Percentiles rank a stretch among this genome's conserved stretches.
These are phyloP conservation scores for Fraxinus xanthoxyloides DNA, from an alignment of 305 asterid genomes.

Conservation along the genomic window DNA sequence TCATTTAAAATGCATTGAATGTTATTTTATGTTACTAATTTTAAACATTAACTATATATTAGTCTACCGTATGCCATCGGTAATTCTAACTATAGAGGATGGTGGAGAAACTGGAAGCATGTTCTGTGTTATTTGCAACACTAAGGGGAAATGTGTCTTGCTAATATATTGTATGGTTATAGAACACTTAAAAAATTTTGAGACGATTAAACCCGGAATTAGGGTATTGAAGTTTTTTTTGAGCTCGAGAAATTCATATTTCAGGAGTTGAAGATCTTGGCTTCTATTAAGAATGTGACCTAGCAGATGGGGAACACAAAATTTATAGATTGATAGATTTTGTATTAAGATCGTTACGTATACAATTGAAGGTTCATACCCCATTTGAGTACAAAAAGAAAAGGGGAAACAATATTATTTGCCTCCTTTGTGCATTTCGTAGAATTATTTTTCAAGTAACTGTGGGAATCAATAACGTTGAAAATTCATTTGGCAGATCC, in stretches of 20 bases:
- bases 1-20: constrained; percentile 7
- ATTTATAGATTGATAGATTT: not conserved
- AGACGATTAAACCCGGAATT: constrained; percentile 1
- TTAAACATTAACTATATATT: not conserved
- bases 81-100: not conserved
- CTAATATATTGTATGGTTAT: not conserved
- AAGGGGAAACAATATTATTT: not conserved
- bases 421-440: not conserved
- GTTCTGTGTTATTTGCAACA: not conserved
- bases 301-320: not conserved
- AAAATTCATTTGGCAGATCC: not conserved
- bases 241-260: not conserved
- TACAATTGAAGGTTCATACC: not conserved
- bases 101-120: not conserved
- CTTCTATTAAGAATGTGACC: not conserved
- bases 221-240: not conserved
- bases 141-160: constrained; percentile 10
- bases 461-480: not conserved
- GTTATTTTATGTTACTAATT: constrained; percentile 19
- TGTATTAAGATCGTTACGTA: not conserved
- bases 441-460: not conserved
- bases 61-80: not conserved
- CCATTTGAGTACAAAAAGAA: not conserved
- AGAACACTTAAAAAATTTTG: not conserved
- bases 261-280: not conserved